These are phyloP conservation scores for Ilex asprella DNA, from an alignment of 257 asterid species.

Conservation along the genomic window DNA sequence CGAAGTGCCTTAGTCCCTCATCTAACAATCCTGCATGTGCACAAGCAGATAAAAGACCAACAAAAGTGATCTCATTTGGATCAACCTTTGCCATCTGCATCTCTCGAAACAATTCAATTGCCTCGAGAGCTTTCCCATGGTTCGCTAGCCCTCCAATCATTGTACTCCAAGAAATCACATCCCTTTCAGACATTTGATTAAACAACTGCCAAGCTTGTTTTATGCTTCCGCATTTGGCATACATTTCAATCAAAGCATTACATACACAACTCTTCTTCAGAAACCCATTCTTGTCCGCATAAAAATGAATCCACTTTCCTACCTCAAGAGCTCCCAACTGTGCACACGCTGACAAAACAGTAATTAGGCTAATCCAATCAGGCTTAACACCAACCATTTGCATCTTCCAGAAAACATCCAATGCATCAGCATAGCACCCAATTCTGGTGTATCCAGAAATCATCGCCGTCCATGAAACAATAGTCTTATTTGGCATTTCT, in stretches of 20 bases:
- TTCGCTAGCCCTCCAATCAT: slow-evolving; percentile 70
- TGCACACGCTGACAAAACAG: slow-evolving; percentile 53
- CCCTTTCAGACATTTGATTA: slow-evolving; percentile 34
- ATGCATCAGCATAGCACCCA: slow-evolving; percentile 52
- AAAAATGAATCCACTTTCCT: slow-evolving; percentile 72
- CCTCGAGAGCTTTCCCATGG: slow-evolving; percentile 73
- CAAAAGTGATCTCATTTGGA: slow-evolving; percentile 72
- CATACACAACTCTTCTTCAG: slow-evolving; percentile 42
- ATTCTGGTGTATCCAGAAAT: slow-evolving; percentile 58
- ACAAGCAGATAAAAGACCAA: slow-evolving; percentile 73
- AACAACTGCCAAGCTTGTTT: slow-evolving; percentile 55
- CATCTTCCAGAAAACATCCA: slow-evolving; percentile 60
- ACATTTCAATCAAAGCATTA: slow-evolving; percentile 83
- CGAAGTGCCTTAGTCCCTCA: slow-evolving; percentile 50
- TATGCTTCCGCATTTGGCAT: slow-evolving; percentile 66
- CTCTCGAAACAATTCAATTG: slow-evolving; percentile 37
- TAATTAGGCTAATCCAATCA: slow-evolving; percentile 70
- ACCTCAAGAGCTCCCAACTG: slow-evolving; percentile 65
- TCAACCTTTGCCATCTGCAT: slow-evolving; percentile 42
- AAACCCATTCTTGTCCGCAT: slow-evolving; percentile 43
- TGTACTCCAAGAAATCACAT: slow-evolving; percentile 73
- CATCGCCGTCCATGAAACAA: slow-evolving; percentile 77
- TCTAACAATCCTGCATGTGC: slow-evolving; percentile 63
- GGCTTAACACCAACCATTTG: slow-evolving; percentile 61
- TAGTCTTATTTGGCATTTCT: slow-evolving; percentile 40